phyloP scores from a whole-genome alignment of 2,329 filamentous ascomycete genomes.

The Aureobasidium uvarum region DNA sequence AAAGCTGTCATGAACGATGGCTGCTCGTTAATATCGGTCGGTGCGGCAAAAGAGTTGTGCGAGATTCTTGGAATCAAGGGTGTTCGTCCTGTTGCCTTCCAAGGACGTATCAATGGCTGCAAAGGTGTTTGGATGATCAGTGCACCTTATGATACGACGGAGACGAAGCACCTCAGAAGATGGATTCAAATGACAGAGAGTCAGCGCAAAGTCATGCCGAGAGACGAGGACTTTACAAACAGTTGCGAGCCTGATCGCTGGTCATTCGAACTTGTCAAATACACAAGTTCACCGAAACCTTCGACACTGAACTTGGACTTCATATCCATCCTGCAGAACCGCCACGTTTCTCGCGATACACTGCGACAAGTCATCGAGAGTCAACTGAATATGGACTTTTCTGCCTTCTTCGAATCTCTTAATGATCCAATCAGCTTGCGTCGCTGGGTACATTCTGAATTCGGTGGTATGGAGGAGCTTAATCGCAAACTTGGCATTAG shows the following conservation, averaged over 20 bases:
- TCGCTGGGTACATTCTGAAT: constrained; percentile 54
- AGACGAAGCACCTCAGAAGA: constrained; percentile 43
- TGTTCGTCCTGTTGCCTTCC: constrained; percentile 62
- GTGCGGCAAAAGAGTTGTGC: constrained; percentile 56
- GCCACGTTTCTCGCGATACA: constrained; percentile 49
- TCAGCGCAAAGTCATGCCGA: constrained; percentile 64
- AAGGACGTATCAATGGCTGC: constrained; percentile 68
- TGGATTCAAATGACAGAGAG: constrained; percentile 67
- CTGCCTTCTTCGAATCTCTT: constrained; percentile 53
- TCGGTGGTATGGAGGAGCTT: constrained; percentile 43
- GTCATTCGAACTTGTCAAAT: constrained; percentile 63
- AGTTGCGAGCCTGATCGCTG: constrained; percentile 51
- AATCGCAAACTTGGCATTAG: constrained; percentile 35
- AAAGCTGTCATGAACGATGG: constrained; percentile 52
- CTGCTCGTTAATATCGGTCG: constrained; percentile 63
- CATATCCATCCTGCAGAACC: constrained; percentile 64
- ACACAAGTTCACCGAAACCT: constrained; percentile 49
- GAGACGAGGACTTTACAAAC: constrained; percentile 48
- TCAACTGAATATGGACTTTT: constrained; percentile 54
- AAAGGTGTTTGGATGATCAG: constrained; percentile 75
- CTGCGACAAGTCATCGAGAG: constrained; percentile 53
- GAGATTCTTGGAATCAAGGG: constrained; percentile 49
- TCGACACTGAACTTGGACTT: constrained; percentile 66
- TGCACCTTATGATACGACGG: constrained; percentile 45
- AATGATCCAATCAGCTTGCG: constrained; percentile 52